Conservation (phyloP, 2,329 filamentous ascomycete genomes). For the Ophiostoma populinum region DNA sequence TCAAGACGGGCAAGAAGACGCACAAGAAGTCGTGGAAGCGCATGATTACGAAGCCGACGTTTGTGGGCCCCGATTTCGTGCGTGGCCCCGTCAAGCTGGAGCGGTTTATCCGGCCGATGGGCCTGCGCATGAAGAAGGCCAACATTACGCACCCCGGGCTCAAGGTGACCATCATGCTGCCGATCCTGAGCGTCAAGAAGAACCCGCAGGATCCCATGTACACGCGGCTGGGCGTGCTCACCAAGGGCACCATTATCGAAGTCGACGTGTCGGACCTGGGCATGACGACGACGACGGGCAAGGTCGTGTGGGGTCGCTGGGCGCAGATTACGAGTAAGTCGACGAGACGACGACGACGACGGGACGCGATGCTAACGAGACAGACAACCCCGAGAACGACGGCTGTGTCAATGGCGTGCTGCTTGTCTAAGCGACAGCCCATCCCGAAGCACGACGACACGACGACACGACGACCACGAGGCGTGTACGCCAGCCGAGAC, state of each 20-base stretch:
- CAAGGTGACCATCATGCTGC: constrained; percentile 58
- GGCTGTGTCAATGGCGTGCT: constrained; percentile 12
- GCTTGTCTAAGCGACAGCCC: constrained; percentile 7
- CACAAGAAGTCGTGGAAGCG: constrained; percentile 46
- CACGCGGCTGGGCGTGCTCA: constrained; percentile 67
- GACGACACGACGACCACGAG: background rate
- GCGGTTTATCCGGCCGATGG: constrained; percentile 26
- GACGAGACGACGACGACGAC: background rate
- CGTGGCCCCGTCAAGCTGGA: constrained; percentile 68
- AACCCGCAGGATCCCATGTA: constrained; percentile 78
- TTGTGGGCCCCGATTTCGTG: constrained; percentile 84
- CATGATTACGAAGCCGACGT: constrained; percentile 65
- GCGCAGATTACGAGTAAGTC: constrained; percentile 42
- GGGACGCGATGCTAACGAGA: background rate
- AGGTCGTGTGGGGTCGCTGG: constrained; percentile 83
- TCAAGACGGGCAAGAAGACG: constrained; percentile 67
- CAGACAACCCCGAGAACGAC: constrained; percentile 14
- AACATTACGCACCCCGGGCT: constrained; percentile 34
- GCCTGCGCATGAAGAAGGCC: constrained; percentile 58
- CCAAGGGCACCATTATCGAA: constrained; percentile 65
- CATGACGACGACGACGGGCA: constrained; percentile 76
- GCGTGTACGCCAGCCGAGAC: too few species aligned
- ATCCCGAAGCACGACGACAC: too few species aligned
- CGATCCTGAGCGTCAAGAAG: constrained; percentile 54
- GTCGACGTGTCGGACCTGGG: constrained; percentile 89